Percentiles rank a stretch among this genome's conserved stretches.
Conservation (phyloP, 2,329 filamentous ascomycete genomes). For the Arthroderma sp. region DNA sequence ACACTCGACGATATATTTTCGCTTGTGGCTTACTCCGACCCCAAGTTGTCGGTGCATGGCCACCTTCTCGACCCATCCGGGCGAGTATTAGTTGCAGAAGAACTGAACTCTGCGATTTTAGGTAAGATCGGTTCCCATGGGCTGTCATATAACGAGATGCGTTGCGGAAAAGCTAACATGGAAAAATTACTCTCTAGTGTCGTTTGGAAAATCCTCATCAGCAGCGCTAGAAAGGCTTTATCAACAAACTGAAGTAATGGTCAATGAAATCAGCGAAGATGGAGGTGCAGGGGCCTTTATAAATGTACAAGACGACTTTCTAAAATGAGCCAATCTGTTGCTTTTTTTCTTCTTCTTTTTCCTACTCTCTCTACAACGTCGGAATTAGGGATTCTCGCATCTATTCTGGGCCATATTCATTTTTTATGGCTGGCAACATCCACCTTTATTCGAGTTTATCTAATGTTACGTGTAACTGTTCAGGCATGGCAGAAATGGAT, state of each 20-base stretch:
- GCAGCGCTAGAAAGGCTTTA: constrained; percentile 75
- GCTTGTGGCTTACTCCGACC: constrained; percentile 74
- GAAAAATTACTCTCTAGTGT: constrained; percentile 46
- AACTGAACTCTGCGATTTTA: constrained; percentile 84
- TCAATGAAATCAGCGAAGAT: constrained; percentile 68
- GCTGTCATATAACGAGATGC: constrained; percentile 5
- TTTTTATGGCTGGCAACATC: constrained; percentile 38
- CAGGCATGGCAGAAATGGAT: too few relatives aligned
- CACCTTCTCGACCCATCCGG: constrained; percentile 66
- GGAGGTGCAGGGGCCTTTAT: constrained; percentile 75
- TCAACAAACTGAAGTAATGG: constrained; percentile 71
- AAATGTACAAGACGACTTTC: constrained; percentile 46
- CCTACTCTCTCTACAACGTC: too few relatives aligned
- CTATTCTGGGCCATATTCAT: constrained; percentile 1
- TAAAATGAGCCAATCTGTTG: constrained; percentile 36
- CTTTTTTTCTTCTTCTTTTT: too few relatives aligned
- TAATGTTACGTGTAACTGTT: too few relatives aligned
- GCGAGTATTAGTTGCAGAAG: constrained; percentile 70
- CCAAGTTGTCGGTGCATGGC: constrained; percentile 61
- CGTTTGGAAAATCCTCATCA: constrained; percentile 75
- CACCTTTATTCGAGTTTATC: too few relatives aligned
- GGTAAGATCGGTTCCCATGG: constrained; percentile 42
- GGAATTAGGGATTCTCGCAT: too few relatives aligned
- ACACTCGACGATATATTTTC: constrained; percentile 76
- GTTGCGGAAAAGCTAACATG: constrained; percentile 10